Evolutionary conservation across 179 eudicot species (phyloP).

Genomic region (Spinacia oleracea): DNA sequence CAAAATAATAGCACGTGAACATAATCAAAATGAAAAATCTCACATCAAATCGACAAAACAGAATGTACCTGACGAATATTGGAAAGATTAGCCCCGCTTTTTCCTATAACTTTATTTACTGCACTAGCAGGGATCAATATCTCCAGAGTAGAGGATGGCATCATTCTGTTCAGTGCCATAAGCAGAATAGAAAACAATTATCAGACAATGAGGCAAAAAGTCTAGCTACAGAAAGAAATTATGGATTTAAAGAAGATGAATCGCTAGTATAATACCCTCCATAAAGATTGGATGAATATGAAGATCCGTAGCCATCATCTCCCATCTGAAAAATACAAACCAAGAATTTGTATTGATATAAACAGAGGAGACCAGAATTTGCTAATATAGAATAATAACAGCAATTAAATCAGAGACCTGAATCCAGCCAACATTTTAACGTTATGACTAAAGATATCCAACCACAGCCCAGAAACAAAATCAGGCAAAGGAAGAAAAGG

Average conservation of each 20-base stretch:
- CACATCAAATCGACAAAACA: neutral
- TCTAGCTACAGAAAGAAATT: conserved; percentile 10
- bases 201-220: neutral
- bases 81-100: conserved; percentile 77
- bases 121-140: conserved; percentile 82
- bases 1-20: neutral
- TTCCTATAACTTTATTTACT: conserved; percentile 78
- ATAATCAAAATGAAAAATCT: neutral
- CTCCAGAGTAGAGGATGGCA: conserved; percentile 69
- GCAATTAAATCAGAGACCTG: conserved; percentile 2
- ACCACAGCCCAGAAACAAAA: neutral
- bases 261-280: conserved; percentile 55
- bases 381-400: neutral
- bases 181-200: neutral
- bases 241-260: neutral
- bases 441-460: neutral
- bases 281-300: conserved; percentile 72
- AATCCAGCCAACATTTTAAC: neutral
- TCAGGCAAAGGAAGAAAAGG: neutral
- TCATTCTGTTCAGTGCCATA: conserved; percentile 44
- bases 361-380: neutral
- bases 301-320: conserved; percentile 64
- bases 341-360: neutral
- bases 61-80: conserved; percentile 77
- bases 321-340: conserved; percentile 44